A percentile compares a stretch with the other conserved stretches of the same genome.
phyloP scores from a whole-genome alignment of 2,329 filamentous ascomycete genomes.

The Curvularia hawaiiensis region DNA sequence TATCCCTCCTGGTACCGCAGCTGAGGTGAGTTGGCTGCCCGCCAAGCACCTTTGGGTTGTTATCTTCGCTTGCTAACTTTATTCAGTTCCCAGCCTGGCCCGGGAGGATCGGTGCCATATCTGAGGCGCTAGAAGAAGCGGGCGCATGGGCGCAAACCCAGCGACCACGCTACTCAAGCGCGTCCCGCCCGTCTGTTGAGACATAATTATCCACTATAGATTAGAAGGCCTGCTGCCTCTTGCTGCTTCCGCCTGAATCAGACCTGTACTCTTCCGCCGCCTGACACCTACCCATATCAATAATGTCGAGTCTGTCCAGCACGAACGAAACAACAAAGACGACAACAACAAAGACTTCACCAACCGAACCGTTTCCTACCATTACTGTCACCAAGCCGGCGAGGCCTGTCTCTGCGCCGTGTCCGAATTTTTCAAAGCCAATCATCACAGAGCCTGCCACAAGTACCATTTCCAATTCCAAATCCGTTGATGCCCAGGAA shows the following conservation, averaged over 20 bases:
- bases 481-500: not conserved
- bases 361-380: conserved; percentile 31
- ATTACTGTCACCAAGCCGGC: conserved; percentile 15
- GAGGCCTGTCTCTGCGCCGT: conserved; percentile 27
- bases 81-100: conserved; percentile 8
- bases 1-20: conserved; percentile 2
- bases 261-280: not conserved
- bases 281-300: not conserved
- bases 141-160: conserved; percentile 19
- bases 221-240: conserved; percentile 11
- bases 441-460: conserved; percentile 1
- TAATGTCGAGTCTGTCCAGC: conserved; percentile 43
- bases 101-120: conserved; percentile 8
- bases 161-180: conserved; percentile 20
- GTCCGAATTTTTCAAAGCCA: conserved; percentile 23
- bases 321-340: conserved; percentile 40
- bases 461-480: conserved; percentile 7
- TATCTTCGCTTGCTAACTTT: conserved; percentile 17
- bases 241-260: not conserved
- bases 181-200: conserved; percentile 20
- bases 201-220: conserved; percentile 19
- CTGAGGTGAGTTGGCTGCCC: conserved; percentile 10
- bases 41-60: conserved; percentile 12
- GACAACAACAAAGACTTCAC: conserved; percentile 35
- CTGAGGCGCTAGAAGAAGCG: conserved; percentile 13